Evolutionary conservation across 257 asterid genomes (phyloP).

Genomic region (Solanum boliviense): DNA sequence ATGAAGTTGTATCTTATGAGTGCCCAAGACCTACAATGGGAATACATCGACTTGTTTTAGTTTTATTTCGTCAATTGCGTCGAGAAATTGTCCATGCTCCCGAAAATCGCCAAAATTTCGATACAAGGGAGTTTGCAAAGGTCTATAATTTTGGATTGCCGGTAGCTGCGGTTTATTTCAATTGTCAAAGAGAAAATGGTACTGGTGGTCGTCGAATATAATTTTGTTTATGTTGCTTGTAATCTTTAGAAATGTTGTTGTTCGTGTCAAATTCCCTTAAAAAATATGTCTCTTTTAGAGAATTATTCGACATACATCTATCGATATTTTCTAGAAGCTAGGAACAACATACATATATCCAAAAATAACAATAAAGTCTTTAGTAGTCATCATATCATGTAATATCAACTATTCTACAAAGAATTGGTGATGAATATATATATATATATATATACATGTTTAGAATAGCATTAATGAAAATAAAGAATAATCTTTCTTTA

Average conservation of each 20-base stretch:
- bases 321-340: background rate
- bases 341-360: background rate
- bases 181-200: slow-evolving; percentile 46
- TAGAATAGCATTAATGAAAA: background rate
- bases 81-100: slow-evolving; percentile 48
- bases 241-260: background rate
- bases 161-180: slow-evolving; percentile 38
- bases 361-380: background rate
- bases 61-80: slow-evolving; percentile 40
- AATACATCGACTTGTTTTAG: slow-evolving; percentile 40
- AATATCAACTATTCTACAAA: background rate
- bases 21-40: slow-evolving; percentile 55
- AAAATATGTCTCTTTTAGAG: background rate
- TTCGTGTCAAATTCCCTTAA: background rate
- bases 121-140: slow-evolving; percentile 40
- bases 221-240: background rate
- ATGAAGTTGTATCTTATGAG: slow-evolving; percentile 54
- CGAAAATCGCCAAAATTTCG: slow-evolving; percentile 54
- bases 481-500: background rate
- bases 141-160: slow-evolving; percentile 54
- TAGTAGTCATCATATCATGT: background rate
- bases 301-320: background rate
- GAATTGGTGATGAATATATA: background rate
- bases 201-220: slow-evolving; percentile 18
- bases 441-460: background rate